Evolutionary conservation across 208 protist genomes (phyloP), one percentile per base, ranked within the genome.

Genomic region (Tetramitus jugosus): DNA sequence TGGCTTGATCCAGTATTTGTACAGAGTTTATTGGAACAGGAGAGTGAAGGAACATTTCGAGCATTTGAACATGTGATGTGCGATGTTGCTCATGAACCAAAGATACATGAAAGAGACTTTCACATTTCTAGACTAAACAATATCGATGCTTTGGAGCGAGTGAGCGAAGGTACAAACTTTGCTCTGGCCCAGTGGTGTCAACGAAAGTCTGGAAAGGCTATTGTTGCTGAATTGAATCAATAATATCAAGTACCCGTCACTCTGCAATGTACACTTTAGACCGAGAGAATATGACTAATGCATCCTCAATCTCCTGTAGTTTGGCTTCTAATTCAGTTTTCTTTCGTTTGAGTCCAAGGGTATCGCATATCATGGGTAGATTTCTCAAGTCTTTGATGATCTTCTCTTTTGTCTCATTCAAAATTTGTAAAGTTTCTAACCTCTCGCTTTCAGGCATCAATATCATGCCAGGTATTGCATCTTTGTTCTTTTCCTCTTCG

Each of bases 341-440:
- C 39, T 49, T 45, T 33, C 49, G 10, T 71, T 71, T 17, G 7
- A 71, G 49, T 23, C 3, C 26, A 14, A 52, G 3, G 7, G 65
- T 71, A n/a, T 71, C 65, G 33, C 65, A 71, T 31, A 71, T 40
- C 10, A 71, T 49, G 3, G 65, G 65, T 8, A 71, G 4, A 0
- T 26, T 33, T 3, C 17, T 71, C 7, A 71, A 37, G 39, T 29
- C 26, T 6, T 10, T 37, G 8, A 35, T 29, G 4, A 49, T n/a
- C 20, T 45, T 37, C 49, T 49, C 31, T n/a, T 71, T 71, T 3
- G 4, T 49, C 26, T 46, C 7, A 33, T 71, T 40, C 0, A 71
- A n/a, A 37, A 37, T 40, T 33, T 8, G n/a, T 33, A 71, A n/a
- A 13, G 65, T 71, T 31, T 43, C 65, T 26, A 71, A 10, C 13